Conservation (phyloP, 495 filamentous ascomycete genomes). For the Amniculicola lignicola region DNA sequence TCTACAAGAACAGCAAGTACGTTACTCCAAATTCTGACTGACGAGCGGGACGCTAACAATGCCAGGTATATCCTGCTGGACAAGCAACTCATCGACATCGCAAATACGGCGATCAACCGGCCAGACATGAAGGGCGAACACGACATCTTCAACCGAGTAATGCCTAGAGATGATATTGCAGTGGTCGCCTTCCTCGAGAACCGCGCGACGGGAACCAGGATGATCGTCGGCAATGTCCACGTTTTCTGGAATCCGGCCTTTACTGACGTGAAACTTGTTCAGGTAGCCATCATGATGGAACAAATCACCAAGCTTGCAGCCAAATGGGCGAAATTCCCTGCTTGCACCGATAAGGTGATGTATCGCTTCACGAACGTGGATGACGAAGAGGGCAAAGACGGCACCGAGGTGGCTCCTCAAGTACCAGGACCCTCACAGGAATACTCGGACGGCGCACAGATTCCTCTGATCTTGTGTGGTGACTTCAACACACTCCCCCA, state of each 20-base stretch:
- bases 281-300: conserved; percentile 92
- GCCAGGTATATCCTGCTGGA: conserved; percentile 75
- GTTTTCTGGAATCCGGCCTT: conserved; percentile 89
- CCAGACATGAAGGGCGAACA: conserved; percentile 93
- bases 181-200: conserved; percentile 90
- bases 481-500: conserved; percentile 90
- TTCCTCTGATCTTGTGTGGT: conserved; percentile 86
- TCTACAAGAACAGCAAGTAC: conserved; percentile 82
- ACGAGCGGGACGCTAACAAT: background rate
- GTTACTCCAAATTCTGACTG: background rate
- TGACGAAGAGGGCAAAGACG: conserved; percentile 50
- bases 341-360: conserved; percentile 74
- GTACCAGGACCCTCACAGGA: conserved; percentile 66
- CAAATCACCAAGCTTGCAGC: conserved; percentile 78
- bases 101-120: conserved; percentile 84
- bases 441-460: conserved; percentile 78
- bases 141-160: conserved; percentile 95
- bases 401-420: conserved; percentile 46
- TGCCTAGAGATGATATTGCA: conserved; percentile 96
- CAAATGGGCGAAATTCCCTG: conserved; percentile 69
- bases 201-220: conserved; percentile 73
- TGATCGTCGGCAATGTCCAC: conserved; percentile 91
- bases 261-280: conserved; percentile 90
- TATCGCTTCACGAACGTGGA: conserved; percentile 62
- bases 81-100: conserved; percentile 89